These are phyloP conservation scores for Pestalotiopsis sp. DNA, from an alignment of 2,329 filamentous ascomycete genomes.

Conservation along the genomic window DNA sequence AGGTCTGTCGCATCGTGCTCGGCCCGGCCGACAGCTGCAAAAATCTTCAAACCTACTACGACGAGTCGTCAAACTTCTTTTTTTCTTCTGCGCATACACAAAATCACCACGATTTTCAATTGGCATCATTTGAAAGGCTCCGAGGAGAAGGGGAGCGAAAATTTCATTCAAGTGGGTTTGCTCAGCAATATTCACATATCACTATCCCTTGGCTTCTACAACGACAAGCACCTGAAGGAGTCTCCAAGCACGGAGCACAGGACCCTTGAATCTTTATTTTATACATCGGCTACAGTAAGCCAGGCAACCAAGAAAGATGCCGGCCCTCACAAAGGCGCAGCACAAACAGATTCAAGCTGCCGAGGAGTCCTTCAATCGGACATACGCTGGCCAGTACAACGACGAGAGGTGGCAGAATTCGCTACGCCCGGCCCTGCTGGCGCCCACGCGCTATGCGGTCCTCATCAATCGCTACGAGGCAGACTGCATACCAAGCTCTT, in stretches of 20 bases:
- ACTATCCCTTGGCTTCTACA: too few species aligned
- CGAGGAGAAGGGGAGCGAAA: background rate
- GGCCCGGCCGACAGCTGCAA: conserved; percentile 1
- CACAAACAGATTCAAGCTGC: conserved; percentile 26
- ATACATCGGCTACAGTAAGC: conserved; percentile 37
- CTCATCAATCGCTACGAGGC: conserved; percentile 27
- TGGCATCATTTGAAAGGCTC: background rate
- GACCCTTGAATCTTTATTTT: conserved; percentile 29
- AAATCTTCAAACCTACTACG: background rate
- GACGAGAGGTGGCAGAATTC: conserved; percentile 28
- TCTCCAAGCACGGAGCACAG: background rate
- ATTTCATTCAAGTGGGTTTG: background rate
- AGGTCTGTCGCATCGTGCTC: background rate
- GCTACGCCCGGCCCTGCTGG: conserved; percentile 27
- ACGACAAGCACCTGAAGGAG: background rate
- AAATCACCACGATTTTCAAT: background rate
- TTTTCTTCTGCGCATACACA: background rate
- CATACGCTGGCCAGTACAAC: conserved; percentile 25
- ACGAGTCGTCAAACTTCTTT: background rate
- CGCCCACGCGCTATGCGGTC: conserved; percentile 29
- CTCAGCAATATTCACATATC: too few species aligned
- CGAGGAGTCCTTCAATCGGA: conserved; percentile 28
- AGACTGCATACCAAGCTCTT: conserved; percentile 16
- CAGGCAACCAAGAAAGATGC: conserved; percentile 27
- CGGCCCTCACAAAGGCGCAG: conserved; percentile 28